Evolutionary conservation across 2,329 filamentous ascomycete species (phyloP).

Genomic region (Apiospora malaysiana): DNA sequence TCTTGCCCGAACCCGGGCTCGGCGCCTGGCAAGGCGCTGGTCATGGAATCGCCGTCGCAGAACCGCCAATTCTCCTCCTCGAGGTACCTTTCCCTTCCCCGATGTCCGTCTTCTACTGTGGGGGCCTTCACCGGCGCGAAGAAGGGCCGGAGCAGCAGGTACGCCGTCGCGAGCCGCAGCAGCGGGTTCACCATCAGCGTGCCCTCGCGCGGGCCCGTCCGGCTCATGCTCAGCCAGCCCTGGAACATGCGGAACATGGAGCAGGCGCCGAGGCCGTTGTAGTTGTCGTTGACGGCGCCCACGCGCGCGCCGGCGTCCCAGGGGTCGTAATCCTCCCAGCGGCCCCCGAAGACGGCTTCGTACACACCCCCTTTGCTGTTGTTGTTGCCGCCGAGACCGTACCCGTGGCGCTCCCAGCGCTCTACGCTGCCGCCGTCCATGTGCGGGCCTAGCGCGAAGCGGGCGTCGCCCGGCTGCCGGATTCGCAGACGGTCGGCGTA

Average conservation of each 20-base stretch:
- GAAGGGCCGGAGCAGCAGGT: slow-evolving; percentile 83
- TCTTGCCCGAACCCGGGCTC: slow-evolving; percentile 73
- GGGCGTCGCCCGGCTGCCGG: slow-evolving; percentile 69
- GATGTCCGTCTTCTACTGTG: no score
- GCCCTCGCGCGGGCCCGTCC: slow-evolving; percentile 75
- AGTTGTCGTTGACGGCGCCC: slow-evolving; percentile 73
- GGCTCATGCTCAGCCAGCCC: slow-evolving; percentile 84
- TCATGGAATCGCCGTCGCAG: slow-evolving; percentile 52
- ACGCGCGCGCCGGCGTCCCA: slow-evolving; percentile 79
- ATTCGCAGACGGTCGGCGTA: slow-evolving; percentile 78
- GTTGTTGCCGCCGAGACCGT: slow-evolving; percentile 54
- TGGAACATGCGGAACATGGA: slow-evolving; percentile 89
- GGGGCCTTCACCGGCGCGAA: no score
- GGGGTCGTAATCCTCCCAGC: slow-evolving; percentile 81
- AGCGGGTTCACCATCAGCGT: slow-evolving; percentile 84
- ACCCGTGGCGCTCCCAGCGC: slow-evolving; percentile 75
- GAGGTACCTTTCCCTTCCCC: no score
- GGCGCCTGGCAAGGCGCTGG: slow-evolving; percentile 71
- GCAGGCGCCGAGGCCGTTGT: slow-evolving; percentile 82
- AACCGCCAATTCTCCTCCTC: slow-evolving; percentile 67
- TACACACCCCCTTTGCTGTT: slow-evolving; percentile 59
- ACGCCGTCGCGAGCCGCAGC: slow-evolving; percentile 75
- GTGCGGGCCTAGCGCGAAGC: slow-evolving; percentile 74
- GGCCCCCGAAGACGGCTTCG: slow-evolving; percentile 71
- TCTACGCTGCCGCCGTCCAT: slow-evolving; percentile 78